Conservation (phyloP, 148 eudicot species). For the Cornus florida region DNA sequence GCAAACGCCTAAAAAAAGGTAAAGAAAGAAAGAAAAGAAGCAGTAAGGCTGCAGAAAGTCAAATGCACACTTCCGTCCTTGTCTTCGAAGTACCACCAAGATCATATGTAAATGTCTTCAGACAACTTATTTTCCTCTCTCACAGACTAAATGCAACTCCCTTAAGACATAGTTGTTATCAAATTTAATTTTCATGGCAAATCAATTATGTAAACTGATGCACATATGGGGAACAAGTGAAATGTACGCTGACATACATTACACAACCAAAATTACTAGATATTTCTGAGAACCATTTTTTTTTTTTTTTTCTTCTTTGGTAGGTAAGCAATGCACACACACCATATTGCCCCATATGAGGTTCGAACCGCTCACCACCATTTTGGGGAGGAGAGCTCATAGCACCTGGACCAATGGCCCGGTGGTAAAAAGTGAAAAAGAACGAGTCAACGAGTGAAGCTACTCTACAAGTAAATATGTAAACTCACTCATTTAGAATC, state of each 20-base stretch:
- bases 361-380: too few relatives aligned
- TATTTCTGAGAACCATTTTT: not conserved
- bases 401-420: too few relatives aligned
- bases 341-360: too few relatives aligned
- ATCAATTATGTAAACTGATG: not conserved
- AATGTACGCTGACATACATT: not conserved
- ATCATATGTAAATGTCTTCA: not conserved
- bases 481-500: slow-evolving; percentile 55
- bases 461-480: not conserved
- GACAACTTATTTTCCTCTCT: not conserved
- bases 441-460: too few relatives aligned
- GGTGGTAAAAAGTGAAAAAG: too few relatives aligned
- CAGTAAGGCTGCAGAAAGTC: not conserved
- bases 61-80: not conserved
- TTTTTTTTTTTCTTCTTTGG: too few relatives aligned
- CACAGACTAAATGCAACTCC: not conserved
- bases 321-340: too few relatives aligned
- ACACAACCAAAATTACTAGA: not conserved
- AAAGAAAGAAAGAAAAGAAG: not conserved
- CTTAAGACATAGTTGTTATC: not conserved
- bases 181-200: not conserved
- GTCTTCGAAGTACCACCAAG: not conserved
- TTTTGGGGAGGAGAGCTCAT: too few relatives aligned
- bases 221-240: not conserved
- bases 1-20: not conserved